Evolutionary conservation across 2,329 filamentous ascomycete genomes (phyloP).

Genomic region (Cercospora janseana): DNA sequence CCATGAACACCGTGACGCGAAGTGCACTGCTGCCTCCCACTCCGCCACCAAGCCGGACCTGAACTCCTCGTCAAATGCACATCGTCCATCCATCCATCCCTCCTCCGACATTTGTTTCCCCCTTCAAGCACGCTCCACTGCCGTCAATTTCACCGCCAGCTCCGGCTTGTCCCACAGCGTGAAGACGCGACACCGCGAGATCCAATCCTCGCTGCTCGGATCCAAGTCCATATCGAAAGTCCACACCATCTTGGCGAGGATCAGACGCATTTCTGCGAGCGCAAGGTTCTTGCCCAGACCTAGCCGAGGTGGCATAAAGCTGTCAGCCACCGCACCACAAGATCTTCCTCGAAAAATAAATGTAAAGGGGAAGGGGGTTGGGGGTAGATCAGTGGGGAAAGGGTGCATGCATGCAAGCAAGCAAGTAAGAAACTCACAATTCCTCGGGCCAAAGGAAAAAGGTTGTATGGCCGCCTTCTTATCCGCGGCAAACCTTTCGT

Average conservation of each 20-base stretch:
- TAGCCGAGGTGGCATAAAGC: constrained; percentile 25
- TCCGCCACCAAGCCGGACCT: too few relatives aligned
- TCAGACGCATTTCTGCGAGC: constrained; percentile 40
- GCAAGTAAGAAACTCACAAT: constrained; percentile 19
- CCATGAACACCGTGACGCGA: too few relatives aligned
- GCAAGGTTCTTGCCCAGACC: constrained; percentile 35
- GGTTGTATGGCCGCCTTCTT: constrained; percentile 33
- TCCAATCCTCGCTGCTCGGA: constrained; percentile 11
- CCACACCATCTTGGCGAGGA: constrained; percentile 43
- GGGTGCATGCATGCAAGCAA: too few relatives aligned
- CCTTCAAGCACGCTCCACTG: constrained; percentile 20
- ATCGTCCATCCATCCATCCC: not conserved
- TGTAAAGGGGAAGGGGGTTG: too few relatives aligned
- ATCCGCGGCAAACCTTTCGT: constrained; percentile 31
- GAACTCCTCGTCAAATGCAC: not conserved
- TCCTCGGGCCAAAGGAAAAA: constrained; percentile 36
- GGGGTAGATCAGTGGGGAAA: too few relatives aligned
- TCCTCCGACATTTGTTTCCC: not conserved
- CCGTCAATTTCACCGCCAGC: constrained; percentile 26
- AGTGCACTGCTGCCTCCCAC: too few relatives aligned
- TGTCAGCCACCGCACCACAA: too few relatives aligned
- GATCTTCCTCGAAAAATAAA: too few relatives aligned
- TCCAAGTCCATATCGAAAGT: constrained; percentile 41
- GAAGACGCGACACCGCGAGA: constrained; percentile 9
- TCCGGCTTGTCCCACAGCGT: constrained; percentile 32